Evolutionary conservation across 306 rosid genomes (phyloP).

Genomic region (Citrullus amarus): DNA sequence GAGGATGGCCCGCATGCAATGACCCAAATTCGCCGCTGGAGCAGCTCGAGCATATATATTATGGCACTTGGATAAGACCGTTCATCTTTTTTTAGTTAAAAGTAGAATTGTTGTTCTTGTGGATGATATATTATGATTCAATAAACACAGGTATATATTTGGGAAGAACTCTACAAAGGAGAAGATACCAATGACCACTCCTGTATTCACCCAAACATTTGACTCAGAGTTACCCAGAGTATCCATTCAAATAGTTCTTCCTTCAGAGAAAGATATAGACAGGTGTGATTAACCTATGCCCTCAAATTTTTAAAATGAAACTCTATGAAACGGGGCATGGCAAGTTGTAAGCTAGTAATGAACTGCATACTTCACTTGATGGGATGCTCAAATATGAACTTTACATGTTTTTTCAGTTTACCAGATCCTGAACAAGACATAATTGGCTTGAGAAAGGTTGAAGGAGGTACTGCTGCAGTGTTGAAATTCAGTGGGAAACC

Average conservation of each 20-base stretch:
- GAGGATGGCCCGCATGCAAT: too few species aligned
- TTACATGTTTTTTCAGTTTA: slow-evolving; percentile 36
- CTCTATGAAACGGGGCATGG: background rate
- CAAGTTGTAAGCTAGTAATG: background rate
- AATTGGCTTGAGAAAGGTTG: slow-evolving; percentile 49
- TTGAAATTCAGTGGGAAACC: slow-evolving; percentile 81
- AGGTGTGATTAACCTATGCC: slow-evolving; percentile 26
- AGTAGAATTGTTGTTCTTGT: background rate
- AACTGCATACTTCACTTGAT: background rate
- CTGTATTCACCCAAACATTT: slow-evolving; percentile 71
- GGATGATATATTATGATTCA: slow-evolving; percentile 6
- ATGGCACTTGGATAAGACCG: background rate
- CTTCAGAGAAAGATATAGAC: slow-evolving; percentile 46
- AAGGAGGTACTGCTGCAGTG: slow-evolving; percentile 68
- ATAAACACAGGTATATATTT: slow-evolving; percentile 52
- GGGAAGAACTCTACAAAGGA: slow-evolving; percentile 69
- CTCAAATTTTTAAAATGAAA: background rate
- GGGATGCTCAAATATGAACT: background rate
- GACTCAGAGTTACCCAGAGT: slow-evolving; percentile 42
- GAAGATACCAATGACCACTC: slow-evolving; percentile 94
- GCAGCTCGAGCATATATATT: too few species aligned
- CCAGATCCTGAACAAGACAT: slow-evolving; percentile 70
- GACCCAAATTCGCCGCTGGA: too few species aligned
- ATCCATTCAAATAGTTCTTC: slow-evolving; percentile 86
- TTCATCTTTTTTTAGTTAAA: background rate